A percentile compares a stretch with the other conserved stretches of the same genome.
phyloP scores from a whole-genome alignment of 1,284 basidiomycete genomes.

The Wallemia mellicola region DNA sequence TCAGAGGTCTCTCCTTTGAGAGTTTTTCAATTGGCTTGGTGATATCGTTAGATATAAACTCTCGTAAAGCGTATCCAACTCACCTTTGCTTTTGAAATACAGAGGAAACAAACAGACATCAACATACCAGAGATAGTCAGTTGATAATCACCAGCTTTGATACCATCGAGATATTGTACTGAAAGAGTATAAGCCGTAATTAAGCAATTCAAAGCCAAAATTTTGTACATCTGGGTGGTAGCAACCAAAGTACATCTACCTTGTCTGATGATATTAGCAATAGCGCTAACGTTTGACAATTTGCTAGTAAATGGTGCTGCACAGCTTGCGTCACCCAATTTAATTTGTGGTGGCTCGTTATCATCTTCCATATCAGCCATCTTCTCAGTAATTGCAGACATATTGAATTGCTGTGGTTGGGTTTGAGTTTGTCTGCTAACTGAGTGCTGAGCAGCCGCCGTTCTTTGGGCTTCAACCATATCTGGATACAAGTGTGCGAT shows the following conservation, averaged over 20 bases:
- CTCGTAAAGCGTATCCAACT: conserved; percentile 7
- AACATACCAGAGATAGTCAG: conserved; percentile 75
- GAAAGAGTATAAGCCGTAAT: conserved; percentile 86
- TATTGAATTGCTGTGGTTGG: conserved; percentile 36
- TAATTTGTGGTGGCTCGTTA: conserved; percentile 77
- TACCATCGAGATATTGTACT: conserved; percentile 83
- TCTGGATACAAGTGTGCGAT: conserved; percentile 62
- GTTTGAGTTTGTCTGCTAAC: conserved; percentile 46
- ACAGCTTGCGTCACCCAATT: conserved; percentile 82
- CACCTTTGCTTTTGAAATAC: conserved; percentile 84
- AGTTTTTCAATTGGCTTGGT: conserved; percentile 69
- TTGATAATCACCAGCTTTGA: conserved; percentile 93
- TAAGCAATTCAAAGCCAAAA: conserved; percentile 73
- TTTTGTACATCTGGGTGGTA: conserved; percentile 97
- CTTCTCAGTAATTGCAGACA: conserved; percentile 58
- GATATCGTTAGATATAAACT: neutral
- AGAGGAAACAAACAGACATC: conserved; percentile 90
- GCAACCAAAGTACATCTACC: conserved; percentile 86
- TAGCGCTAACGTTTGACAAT: conserved; percentile 66
- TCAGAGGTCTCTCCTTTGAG: conserved; percentile 59
- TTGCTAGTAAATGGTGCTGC: conserved; percentile 92
- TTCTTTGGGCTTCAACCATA: conserved; percentile 60
- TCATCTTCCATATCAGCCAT: conserved; percentile 75
- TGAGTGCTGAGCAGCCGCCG: conserved; percentile 32
- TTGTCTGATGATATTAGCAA: conserved; percentile 86